phyloP scores from a whole-genome alignment of 352 stramenopile species.

The Pythium aristosporum region DNA sequence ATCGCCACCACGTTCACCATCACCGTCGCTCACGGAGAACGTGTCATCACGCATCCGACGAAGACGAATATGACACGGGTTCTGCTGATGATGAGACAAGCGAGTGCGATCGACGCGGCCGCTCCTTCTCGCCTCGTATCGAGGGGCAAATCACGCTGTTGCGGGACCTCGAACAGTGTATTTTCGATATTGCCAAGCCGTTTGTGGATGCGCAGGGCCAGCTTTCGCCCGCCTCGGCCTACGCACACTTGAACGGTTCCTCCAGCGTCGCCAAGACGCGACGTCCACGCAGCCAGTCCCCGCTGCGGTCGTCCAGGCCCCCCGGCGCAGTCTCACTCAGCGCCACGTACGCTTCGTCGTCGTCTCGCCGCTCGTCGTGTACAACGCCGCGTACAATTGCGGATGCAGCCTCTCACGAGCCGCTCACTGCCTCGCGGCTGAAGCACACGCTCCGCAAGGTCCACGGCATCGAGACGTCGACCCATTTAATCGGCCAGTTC shows the following conservation, averaged over 20 bases:
- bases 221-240: slow-evolving; percentile 10
- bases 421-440: slow-evolving; percentile 36
- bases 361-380: slow-evolving; percentile 9
- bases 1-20: background rate
- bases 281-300: slow-evolving; percentile 20
- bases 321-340: background rate
- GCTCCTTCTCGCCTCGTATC: background rate
- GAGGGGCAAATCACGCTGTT: slow-evolving; percentile 16
- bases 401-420: slow-evolving; percentile 21
- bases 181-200: slow-evolving; percentile 14
- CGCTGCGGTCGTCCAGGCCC: background rate
- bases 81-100: background rate
- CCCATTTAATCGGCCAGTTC: slow-evolving; percentile 48
- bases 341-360: background rate
- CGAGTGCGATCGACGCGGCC: background rate
- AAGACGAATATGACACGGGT: slow-evolving; percentile 4
- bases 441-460: slow-evolving; percentile 34
- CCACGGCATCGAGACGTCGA: slow-evolving; percentile 39
- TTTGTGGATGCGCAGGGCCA: slow-evolving; percentile 17
- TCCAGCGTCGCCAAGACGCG: background rate
- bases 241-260: slow-evolving; percentile 13
- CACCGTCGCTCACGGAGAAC: background rate
- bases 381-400: slow-evolving; percentile 10
- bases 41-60: background rate
- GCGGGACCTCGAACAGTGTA: slow-evolving; percentile 8